Evolutionary conservation across 2,329 filamentous ascomycete species (phyloP).

Genomic region (Exophiala lecanii-corni): DNA sequence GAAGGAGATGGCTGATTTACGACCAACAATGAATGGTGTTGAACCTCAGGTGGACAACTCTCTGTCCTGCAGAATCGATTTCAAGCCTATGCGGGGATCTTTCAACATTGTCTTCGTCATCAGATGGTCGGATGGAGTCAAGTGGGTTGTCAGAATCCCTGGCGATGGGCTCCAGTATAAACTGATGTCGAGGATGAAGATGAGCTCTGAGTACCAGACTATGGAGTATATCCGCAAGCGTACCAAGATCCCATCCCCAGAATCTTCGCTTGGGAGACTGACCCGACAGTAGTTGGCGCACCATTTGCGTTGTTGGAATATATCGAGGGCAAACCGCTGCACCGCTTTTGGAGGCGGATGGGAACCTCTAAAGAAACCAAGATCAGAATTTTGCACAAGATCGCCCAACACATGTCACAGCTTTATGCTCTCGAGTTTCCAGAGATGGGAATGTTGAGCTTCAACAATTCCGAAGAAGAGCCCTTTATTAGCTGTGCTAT

Average conservation of each 20-base stretch:
- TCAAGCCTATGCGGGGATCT: not conserved
- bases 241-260: constrained; percentile 9
- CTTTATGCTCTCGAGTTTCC: not conserved
- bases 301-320: constrained; percentile 8
- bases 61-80: constrained; percentile 1
- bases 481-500: not conserved
- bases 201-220: constrained; percentile 4
- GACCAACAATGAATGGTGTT: not conserved
- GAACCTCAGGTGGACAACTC: not conserved
- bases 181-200: not conserved
- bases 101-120: constrained; percentile 6
- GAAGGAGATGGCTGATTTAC: not conserved
- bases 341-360: not conserved
- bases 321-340: constrained; percentile 5
- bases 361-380: not conserved
- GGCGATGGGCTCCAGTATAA: not conserved
- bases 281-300: not conserved
- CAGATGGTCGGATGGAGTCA: constrained; percentile 6
- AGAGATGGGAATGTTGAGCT: constrained; percentile 1
- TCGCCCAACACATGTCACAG: constrained; percentile 3
- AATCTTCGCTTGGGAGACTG: constrained; percentile 3
- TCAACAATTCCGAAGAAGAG: not conserved
- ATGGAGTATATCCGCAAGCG: constrained; percentile 7
- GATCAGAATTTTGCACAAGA: not conserved
- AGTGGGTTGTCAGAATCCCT: constrained; percentile 7